Evolutionary conservation across 73 alveolate species (phyloP).

Genomic region (Paramecium bursaria): DNA sequence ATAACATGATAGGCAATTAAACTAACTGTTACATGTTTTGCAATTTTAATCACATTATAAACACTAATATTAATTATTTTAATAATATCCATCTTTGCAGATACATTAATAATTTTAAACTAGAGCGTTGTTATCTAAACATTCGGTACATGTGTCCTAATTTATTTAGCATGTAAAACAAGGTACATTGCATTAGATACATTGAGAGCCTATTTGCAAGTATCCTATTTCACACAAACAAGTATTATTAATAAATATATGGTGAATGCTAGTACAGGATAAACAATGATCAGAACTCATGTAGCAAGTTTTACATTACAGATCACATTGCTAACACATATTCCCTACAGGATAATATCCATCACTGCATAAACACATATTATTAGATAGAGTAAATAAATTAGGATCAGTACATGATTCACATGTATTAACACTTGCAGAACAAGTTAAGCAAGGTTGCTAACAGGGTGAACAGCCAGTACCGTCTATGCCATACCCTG

Average conservation of each 20-base stretch:
- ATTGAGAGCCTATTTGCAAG: neutral
- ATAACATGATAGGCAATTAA: too few species aligned
- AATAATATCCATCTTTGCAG: constrained; percentile 8
- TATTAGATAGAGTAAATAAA: too few species aligned
- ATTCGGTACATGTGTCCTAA: neutral
- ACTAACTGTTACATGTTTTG: too few species aligned
- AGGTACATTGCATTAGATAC: neutral
- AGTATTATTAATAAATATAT: neutral
- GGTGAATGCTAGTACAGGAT: neutral
- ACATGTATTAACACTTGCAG: constrained; percentile 8
- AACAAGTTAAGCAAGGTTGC: constrained; percentile 15
- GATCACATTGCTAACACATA: too few species aligned
- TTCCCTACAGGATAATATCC: too few species aligned
- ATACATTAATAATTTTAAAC: neutral
- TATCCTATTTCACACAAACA: constrained; percentile 5
- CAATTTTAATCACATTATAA: too few species aligned
- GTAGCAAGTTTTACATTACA: too few species aligned
- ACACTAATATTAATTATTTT: constrained; percentile 22
- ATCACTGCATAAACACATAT: too few species aligned
- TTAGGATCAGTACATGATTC: neutral
- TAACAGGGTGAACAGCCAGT: neutral
- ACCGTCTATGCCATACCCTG: neutral
- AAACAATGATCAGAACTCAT: neutral
- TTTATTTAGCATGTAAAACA: neutral
- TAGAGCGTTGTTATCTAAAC: neutral